Percentiles rank a stretch among this genome's conserved stretches.
These are phyloP conservation scores for Waltiozyma sp. DNA, from an alignment of 1,139 yeast genomes.

Conservation along the genomic window DNA sequence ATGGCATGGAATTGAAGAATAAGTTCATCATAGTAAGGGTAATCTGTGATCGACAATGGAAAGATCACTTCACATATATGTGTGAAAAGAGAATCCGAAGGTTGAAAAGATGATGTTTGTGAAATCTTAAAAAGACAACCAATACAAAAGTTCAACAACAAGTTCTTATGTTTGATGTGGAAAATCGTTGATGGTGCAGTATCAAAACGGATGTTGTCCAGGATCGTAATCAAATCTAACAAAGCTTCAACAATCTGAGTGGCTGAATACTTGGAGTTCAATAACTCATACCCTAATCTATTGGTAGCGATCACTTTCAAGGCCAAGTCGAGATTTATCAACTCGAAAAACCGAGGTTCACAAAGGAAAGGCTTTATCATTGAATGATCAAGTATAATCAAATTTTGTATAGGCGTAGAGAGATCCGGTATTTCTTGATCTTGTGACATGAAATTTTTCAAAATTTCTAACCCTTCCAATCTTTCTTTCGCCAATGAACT, in stretches of 20 bases:
- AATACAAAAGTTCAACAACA: slow-evolving; percentile 14
- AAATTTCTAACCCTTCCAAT: slow-evolving; percentile 9
- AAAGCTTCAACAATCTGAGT: slow-evolving; percentile 6
- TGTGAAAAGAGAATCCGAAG: background rate
- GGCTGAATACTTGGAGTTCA: slow-evolving; percentile 8
- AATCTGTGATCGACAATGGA: slow-evolving; percentile 19
- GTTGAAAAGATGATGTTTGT: background rate
- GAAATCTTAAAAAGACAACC: slow-evolving; percentile 10
- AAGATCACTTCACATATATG: slow-evolving; percentile 9
- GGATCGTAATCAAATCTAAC: slow-evolving; percentile 7
- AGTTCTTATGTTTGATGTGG: slow-evolving; percentile 16
- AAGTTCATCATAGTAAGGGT: slow-evolving; percentile 18
- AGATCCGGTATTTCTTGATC: slow-evolving; percentile 5
- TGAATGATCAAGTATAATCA: slow-evolving; percentile 20
- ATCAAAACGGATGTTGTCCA: slow-evolving; percentile 12
- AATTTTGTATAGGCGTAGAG: slow-evolving; percentile 9
- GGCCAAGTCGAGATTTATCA: slow-evolving; percentile 17
- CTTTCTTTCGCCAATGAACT: slow-evolving; percentile 17
- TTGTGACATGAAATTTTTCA: background rate
- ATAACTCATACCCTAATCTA: slow-evolving; percentile 11
- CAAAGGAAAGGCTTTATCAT: slow-evolving; percentile 20
- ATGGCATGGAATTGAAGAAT: slow-evolving; percentile 10
- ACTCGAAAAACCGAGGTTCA: slow-evolving; percentile 16
- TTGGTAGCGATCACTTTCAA: slow-evolving; percentile 24
- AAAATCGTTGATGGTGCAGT: slow-evolving; percentile 18